phyloP scores from a whole-genome alignment of 805 yeast species.

The Gaillardinia entomophila region DNA sequence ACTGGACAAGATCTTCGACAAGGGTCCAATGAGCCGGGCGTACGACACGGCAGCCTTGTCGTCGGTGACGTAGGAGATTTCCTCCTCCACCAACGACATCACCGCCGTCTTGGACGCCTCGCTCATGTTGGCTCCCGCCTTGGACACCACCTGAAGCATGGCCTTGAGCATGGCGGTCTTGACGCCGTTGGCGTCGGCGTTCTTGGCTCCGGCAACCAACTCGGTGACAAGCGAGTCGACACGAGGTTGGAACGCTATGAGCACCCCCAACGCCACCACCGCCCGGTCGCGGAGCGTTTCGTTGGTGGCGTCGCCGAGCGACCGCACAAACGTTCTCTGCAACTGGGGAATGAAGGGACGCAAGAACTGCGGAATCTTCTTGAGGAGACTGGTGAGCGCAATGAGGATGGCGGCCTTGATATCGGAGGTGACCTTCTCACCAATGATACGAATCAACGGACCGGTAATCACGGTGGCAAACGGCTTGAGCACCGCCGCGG shows the following conservation, averaged over 20 bases:
- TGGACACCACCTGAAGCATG: conserved; percentile 70
- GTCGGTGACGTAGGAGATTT: conserved; percentile 41
- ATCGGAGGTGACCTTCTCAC: conserved; percentile 88
- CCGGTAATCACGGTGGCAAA: conserved; percentile 93
- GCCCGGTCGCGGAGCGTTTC: conserved; percentile 77
- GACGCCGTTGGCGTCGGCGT: conserved; percentile 61
- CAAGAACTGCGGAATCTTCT: conserved; percentile 82
- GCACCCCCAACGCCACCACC: conserved; percentile 81
- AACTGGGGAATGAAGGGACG: conserved; percentile 96
- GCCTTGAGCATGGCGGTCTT: conserved; percentile 84
- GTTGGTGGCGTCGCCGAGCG: conserved; percentile 71
- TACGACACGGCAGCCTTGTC: conserved; percentile 68
- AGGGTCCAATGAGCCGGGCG: conserved; percentile 73
- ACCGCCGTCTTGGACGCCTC: conserved; percentile 67
- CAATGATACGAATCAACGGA: conserved; percentile 95
- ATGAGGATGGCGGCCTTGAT: conserved; percentile 90
- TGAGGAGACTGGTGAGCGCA: conserved; percentile 74
- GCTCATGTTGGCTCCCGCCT: conserved; percentile 73
- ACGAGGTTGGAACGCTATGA: conserved; percentile 85
- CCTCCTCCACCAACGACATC: conserved; percentile 68
- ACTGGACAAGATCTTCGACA: conserved; percentile 57
- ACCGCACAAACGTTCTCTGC: conserved; percentile 93
- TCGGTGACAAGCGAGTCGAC: conserved; percentile 90
- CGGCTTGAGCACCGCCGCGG: conserved; percentile 74
- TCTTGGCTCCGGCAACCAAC: conserved; percentile 67